Conservation (phyloP, 1,284 basidiomycete species). For the Dichomitus squalens region DNA sequence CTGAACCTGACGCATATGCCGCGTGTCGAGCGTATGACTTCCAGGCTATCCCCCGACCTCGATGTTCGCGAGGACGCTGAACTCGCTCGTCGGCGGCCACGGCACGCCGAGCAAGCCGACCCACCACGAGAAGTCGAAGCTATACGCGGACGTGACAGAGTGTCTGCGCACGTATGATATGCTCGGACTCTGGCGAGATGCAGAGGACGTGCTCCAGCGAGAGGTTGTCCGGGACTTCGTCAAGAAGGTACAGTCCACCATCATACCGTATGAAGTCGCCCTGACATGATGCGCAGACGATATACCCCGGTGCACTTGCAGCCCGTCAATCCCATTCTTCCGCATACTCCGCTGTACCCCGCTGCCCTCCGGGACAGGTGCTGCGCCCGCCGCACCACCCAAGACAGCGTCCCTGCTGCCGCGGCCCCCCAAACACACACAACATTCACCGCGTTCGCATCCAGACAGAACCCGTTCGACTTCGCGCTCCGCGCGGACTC, state of each 20-base stretch:
- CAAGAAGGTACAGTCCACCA: conserved; percentile 58
- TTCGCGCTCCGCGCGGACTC: conserved; percentile 27
- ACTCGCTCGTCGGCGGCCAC: conserved; percentile 47
- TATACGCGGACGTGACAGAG: conserved; percentile 67
- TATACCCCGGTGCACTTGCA: conserved; percentile 68
- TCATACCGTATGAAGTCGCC: not conserved
- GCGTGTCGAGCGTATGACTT: conserved; percentile 81
- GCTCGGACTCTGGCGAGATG: conserved; percentile 80
- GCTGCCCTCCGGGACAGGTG: conserved; percentile 38
- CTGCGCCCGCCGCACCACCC: conserved; percentile 18
- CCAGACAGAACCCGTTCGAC: conserved; percentile 51
- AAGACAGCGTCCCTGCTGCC: conserved; percentile 40
- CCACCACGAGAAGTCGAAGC: conserved; percentile 61
- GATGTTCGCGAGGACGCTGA: conserved; percentile 72
- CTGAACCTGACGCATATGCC: conserved; percentile 33
- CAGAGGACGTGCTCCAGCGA: conserved; percentile 79
- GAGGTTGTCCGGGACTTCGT: conserved; percentile 76
- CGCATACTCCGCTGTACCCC: conserved; percentile 81
- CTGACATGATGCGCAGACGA: conserved; percentile 49
- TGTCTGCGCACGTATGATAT: conserved; percentile 84
- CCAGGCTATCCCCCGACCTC: conserved; percentile 82
- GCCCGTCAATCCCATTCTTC: conserved; percentile 73
- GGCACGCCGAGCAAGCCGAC: conserved; percentile 39
- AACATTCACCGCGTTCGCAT: conserved; percentile 63
- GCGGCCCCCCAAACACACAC: conserved; percentile 66